A percentile compares a stretch with the other conserved stretches of the same genome.
phyloP scores from a whole-genome alignment of 2,329 filamentous ascomycete species.

The Fusarium falciforme region DNA sequence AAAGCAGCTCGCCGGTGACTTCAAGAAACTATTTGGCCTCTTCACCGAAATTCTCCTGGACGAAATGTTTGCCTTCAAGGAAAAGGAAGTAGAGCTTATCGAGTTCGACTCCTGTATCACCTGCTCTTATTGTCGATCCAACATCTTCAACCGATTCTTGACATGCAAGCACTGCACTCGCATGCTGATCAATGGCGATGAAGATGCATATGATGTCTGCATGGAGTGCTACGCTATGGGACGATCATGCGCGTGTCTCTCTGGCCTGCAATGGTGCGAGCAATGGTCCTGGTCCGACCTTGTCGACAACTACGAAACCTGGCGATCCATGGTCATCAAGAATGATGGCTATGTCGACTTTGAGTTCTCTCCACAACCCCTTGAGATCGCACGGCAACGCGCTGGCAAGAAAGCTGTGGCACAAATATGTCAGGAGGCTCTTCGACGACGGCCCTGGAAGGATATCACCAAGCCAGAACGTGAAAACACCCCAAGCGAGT shows the following conservation, averaged over 20 bases:
- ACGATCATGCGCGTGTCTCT: slow-evolving; percentile 89
- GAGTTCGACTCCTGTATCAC: slow-evolving; percentile 92
- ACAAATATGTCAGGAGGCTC: slow-evolving; percentile 92
- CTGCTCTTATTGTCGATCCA: slow-evolving; percentile 94
- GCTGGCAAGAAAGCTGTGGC: slow-evolving; percentile 83
- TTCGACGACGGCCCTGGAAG: slow-evolving; percentile 82
- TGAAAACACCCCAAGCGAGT: slow-evolving; percentile 60
- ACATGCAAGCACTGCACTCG: slow-evolving; percentile 89
- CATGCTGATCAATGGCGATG: slow-evolving; percentile 71
- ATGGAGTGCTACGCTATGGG: slow-evolving; percentile 99
- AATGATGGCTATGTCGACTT: slow-evolving; percentile 76
- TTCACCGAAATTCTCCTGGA: slow-evolving; percentile 84
- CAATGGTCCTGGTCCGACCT: slow-evolving; percentile 90
- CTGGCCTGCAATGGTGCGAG: slow-evolving; percentile 88
- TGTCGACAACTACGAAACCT: slow-evolving; percentile 80
- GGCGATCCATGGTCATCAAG: slow-evolving; percentile 82
- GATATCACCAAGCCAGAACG: slow-evolving; percentile 76
- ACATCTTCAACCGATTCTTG: slow-evolving; percentile 97
- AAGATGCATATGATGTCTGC: slow-evolving; percentile 94
- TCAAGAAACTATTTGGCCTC: slow-evolving; percentile 80
- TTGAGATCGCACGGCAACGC: slow-evolving; percentile 76
- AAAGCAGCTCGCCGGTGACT: slow-evolving; percentile 82
- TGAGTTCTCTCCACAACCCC: slow-evolving; percentile 73
- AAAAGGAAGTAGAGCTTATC: slow-evolving; percentile 79
- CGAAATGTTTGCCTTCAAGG: slow-evolving; percentile 83